phyloP scores from a whole-genome alignment of 495 filamentous ascomycete genomes.

The Daldinia caldariorum region DNA sequence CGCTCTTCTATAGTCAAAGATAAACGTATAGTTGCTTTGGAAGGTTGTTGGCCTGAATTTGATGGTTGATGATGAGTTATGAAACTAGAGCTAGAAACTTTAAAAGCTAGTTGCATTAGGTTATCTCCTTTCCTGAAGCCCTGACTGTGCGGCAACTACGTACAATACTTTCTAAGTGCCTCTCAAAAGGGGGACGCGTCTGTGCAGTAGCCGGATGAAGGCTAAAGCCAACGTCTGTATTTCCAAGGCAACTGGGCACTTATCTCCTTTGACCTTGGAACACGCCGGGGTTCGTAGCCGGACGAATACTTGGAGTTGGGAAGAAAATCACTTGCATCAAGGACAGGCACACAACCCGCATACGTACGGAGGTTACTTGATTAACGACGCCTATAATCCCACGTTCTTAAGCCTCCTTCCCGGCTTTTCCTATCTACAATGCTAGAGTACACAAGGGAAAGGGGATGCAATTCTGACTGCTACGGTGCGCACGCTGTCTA shows the following conservation, averaged over 20 bases:
- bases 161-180: too few species aligned
- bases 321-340: neutral
- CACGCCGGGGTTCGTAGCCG: neutral
- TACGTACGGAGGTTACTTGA: constrained; percentile 1
- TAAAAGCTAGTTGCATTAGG: too few species aligned
- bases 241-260: neutral
- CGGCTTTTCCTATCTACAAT: constrained; percentile 61
- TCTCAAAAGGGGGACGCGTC: too few species aligned
- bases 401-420: constrained; percentile 42
- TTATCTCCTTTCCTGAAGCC: too few species aligned
- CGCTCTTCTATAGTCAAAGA: too few species aligned
- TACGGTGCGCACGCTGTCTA: constrained; percentile 61
- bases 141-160: too few species aligned
- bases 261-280: neutral
- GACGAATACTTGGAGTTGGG: neutral
- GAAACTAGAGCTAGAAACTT: too few species aligned
- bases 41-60: too few species aligned
- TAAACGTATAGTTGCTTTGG: too few species aligned
- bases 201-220: too few species aligned
- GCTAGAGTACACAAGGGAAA: constrained; percentile 68
- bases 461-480: constrained; percentile 16
- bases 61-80: too few species aligned
- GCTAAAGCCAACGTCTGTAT: too few species aligned
- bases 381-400: constrained; percentile 47
- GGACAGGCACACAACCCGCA: neutral